Evolutionary conservation across 139 green algal genomes (phyloP).

Genomic region (Picochlorum sp.): DNA sequence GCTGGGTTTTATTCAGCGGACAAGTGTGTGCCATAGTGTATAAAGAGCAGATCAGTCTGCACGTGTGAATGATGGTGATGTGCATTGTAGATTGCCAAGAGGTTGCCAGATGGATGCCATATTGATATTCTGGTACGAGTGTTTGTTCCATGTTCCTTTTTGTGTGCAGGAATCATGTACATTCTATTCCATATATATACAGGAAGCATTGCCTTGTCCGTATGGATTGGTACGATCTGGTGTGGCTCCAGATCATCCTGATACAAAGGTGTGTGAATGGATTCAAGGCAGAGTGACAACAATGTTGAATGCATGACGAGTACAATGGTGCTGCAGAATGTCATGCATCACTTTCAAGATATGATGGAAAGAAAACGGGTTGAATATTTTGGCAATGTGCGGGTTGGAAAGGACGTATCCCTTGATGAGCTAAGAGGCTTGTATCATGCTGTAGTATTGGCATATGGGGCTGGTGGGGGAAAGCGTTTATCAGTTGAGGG

Average conservation of each 20-base stretch:
- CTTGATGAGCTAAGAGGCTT: conserved; percentile 55
- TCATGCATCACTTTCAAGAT: conserved; percentile 77
- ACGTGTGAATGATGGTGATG: neutral
- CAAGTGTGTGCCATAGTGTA: conserved; percentile 21
- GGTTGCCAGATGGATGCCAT: neutral
- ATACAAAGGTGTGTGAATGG: conserved; percentile 70
- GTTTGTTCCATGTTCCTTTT: neutral
- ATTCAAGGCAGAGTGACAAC: neutral
- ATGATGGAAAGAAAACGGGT: conserved; percentile 27
- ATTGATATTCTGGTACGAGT: neutral
- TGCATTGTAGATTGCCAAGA: neutral
- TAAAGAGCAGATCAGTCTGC: neutral
- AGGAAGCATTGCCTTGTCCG: conserved; percentile 80
- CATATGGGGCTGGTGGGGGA: conserved; percentile 84
- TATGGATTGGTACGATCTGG: conserved; percentile 91
- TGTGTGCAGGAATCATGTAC: too few species aligned
- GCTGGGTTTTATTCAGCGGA: conserved; percentile 80
- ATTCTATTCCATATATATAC: neutral
- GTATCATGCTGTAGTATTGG: conserved; percentile 81
- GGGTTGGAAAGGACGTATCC: conserved; percentile 12
- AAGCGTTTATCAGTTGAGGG: conserved; percentile 63
- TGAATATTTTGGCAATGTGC: conserved; percentile 82
- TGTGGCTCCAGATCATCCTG: conserved; percentile 92
- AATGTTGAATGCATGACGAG: neutral
- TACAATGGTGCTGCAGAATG: conserved; percentile 40